These are phyloP conservation scores for Dactylellina sp. DNA, from an alignment of 2,329 filamentous ascomycete genomes.

Conservation along the genomic window DNA sequence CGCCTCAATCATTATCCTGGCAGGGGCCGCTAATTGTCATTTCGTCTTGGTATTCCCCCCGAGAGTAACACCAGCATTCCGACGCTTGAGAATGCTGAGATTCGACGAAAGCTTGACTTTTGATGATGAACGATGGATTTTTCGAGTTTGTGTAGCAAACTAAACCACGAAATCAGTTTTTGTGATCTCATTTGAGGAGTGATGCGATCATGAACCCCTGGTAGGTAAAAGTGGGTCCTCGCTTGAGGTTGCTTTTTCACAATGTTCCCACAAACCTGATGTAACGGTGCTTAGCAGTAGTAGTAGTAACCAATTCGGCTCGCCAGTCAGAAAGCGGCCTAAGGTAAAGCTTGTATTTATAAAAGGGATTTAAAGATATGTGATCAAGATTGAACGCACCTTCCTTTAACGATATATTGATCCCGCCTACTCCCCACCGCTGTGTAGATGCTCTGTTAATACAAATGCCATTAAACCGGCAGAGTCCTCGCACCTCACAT, in stretches of 20 bases:
- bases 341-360: conserved; percentile 27
- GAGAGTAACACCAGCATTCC: conserved; percentile 53
- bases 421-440: conserved; percentile 6
- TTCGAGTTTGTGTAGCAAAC: conserved; percentile 28
- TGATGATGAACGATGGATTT: conserved; percentile 2
- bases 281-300: conserved; percentile 44
- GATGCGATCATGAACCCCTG: conserved; percentile 38
- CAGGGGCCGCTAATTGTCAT: conserved; percentile 45
- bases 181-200: conserved; percentile 4
- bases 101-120: conserved; percentile 50
- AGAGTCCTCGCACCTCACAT: too few species aligned
- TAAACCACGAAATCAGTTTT: conserved; percentile 11
- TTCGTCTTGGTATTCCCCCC: conserved; percentile 31
- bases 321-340: conserved; percentile 10
- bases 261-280: conserved; percentile 49
- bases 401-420: conserved; percentile 36
- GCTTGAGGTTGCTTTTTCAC: conserved; percentile 48
- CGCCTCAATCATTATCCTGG: conserved; percentile 37
- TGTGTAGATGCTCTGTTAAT: neutral
- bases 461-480: too few species aligned
- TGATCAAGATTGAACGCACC: conserved; percentile 25
- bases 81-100: conserved; percentile 34
- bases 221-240: conserved; percentile 34
- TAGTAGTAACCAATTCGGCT: too few species aligned
- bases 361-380: neutral